phyloP scores from a whole-genome alignment of 2,329 filamentous ascomycete species.

The Venturia oleaginea region DNA sequence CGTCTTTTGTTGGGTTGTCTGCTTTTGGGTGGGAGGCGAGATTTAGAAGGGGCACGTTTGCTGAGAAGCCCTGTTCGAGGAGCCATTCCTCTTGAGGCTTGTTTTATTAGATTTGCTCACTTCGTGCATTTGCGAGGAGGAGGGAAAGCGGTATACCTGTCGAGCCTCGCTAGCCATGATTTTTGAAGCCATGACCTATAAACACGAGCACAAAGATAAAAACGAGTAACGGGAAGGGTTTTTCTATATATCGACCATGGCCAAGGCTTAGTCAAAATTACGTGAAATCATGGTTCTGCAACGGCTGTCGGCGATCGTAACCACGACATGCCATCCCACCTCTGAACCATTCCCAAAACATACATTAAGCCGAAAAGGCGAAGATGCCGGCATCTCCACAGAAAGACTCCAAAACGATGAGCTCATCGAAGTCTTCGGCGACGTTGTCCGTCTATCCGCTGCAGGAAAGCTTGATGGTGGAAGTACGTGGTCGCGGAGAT shows the following conservation, averaged over 20 bases:
- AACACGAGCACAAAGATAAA: too few relatives aligned
- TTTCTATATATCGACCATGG: not conserved
- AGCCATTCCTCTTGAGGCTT: slow-evolving; percentile 41
- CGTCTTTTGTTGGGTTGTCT: slow-evolving; percentile 17
- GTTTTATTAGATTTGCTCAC: not conserved
- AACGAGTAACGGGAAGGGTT: not conserved
- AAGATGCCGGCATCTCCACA: not conserved
- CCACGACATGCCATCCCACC: not conserved
- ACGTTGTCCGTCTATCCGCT: not conserved
- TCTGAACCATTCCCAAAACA: not conserved
- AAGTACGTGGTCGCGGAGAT: too few relatives aligned
- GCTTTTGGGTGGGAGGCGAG: slow-evolving; percentile 25
- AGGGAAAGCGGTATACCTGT: not conserved
- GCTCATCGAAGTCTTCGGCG: not conserved
- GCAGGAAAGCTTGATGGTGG: too few relatives aligned
- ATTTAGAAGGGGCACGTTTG: slow-evolving; percentile 39
- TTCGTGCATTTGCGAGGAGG: too few relatives aligned
- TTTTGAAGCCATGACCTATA: not conserved
- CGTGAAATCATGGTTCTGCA: not conserved
- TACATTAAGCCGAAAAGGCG: not conserved
- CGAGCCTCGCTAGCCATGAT: slow-evolving; percentile 2
- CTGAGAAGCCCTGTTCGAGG: slow-evolving; percentile 42
- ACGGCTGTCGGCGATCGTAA: not conserved
- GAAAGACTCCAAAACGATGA: not conserved
- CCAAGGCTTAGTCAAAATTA: not conserved